A percentile compares a stretch with the other conserved stretches of the same genome.
phyloP scores from a whole-genome alignment of 2,329 filamentous ascomycete genomes.

The Exophiala alcalophila region DNA sequence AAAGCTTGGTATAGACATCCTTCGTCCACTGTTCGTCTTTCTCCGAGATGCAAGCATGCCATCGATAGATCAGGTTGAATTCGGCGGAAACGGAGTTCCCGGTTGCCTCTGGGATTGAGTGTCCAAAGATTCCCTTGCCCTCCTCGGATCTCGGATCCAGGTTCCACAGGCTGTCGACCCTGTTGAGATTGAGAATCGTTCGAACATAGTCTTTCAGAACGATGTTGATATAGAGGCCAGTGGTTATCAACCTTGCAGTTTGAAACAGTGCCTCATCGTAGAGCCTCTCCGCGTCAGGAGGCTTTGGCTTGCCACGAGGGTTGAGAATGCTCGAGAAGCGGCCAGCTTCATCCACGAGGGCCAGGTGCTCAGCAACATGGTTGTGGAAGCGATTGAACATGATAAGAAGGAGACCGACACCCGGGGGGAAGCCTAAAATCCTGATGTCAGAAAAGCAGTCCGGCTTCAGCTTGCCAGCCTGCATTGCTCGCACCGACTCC shows the following conservation, averaged over 20 bases:
- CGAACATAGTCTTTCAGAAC: conserved; percentile 58
- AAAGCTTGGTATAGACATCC: conserved; percentile 50
- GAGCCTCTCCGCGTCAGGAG: conserved; percentile 41
- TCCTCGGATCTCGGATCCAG: conserved; percentile 63
- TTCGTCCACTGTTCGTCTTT: conserved; percentile 63
- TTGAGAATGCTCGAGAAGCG: conserved; percentile 45
- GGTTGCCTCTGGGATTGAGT: conserved; percentile 54
- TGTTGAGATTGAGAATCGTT: conserved; percentile 60
- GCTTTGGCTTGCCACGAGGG: conserved; percentile 30
- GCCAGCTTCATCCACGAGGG: conserved; percentile 64
- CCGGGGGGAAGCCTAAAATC: conserved; percentile 64
- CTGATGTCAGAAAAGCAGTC: conserved; percentile 68
- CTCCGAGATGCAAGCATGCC: conserved; percentile 60
- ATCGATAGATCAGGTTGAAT: conserved; percentile 66
- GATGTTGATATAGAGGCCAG: conserved; percentile 58
- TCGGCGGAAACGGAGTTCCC: conserved; percentile 67
- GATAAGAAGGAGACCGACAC: conserved; percentile 65
- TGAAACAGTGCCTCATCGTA: conserved; percentile 56
- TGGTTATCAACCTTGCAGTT: conserved; percentile 53
- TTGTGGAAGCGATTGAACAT: conserved; percentile 71
- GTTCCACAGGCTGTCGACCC: conserved; percentile 58
- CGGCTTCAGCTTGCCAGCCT: conserved; percentile 66
- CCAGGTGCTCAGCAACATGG: conserved; percentile 61
- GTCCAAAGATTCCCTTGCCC: conserved; percentile 44
- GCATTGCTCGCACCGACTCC: conserved; percentile 59